Base-by-base conservation (phyloP, 2,329 filamentous ascomycete genomes). In the Elsinoe necatrix region DNA sequence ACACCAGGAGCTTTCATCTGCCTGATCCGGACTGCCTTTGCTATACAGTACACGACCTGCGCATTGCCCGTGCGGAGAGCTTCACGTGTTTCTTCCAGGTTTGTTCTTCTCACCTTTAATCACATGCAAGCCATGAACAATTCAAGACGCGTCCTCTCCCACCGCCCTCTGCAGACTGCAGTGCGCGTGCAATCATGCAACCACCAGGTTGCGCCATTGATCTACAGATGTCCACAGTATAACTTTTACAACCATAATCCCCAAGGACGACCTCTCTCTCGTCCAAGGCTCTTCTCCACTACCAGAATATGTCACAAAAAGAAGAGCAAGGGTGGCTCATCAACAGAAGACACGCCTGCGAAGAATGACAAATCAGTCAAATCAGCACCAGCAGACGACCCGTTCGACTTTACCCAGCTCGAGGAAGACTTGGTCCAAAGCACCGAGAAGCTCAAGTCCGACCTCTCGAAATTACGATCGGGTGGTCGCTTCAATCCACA, bases 401-500 rank as follows among this genome's bases (percentile, higher is more conserved):
- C 82, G 1, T 80, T 76, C 65, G 82, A 87, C 68, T 79, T 86
- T 62, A 75, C 78, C 4, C 68, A 71, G 8, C 72, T 87, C 2
- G 75, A 85, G 60, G 64, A 72, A 0, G 76, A 79, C 8, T 82
- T 87, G 55, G 70, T 75, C 11, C 74, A 75, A 56, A 75, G 78
- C 0, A 70, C 83, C 9, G 74, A 79, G 56, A 76, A 75, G 52
- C 72, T 88, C 21, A 81, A 80, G 60, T 77, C 79, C 62, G 81
- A 85, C 8, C 70, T 87, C 1, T 75, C 78, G 1, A 83, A 84
- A 65, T 71, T 87, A 11, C 74, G 82, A 3, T 76, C 80, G 0
- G 82, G 82, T 4, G 84, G 83, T 0, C 71, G 82, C 23, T 77
- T 85, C 65, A 85, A 84, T 60, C 79, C 81, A 0, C 78, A 83